Evolutionary conservation across 345 rosid genomes (phyloP).

Genomic region (Murraya paniculata): DNA sequence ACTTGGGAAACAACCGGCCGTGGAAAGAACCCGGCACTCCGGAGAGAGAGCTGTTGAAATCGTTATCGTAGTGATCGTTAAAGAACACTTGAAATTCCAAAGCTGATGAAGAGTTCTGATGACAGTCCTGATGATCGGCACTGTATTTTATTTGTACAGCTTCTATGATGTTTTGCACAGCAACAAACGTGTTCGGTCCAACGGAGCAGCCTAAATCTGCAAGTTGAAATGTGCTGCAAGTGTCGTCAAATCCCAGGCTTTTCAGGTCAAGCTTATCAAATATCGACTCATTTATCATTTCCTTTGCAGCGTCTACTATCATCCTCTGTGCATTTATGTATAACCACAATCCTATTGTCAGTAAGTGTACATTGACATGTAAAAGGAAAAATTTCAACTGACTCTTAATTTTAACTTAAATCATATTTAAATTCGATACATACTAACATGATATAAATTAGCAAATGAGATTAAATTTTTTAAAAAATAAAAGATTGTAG

Average conservation of each 20-base stretch:
- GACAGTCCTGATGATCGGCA: background rate
- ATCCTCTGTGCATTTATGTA: background rate
- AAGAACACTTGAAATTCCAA: background rate
- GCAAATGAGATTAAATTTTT: too few species aligned
- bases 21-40: constrained; percentile 1
- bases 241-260: background rate
- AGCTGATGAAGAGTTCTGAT: background rate
- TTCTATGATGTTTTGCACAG: background rate
- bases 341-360: background rate
- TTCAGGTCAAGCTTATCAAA: constrained; percentile 18
- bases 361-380: too few species aligned
- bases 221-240: constrained; percentile 3
- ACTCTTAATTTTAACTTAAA: too few species aligned
- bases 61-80: background rate
- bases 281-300: constrained; percentile 14
- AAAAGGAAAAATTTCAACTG: too few species aligned
- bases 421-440: too few species aligned
- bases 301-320: constrained; percentile 3
- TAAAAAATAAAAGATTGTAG: too few species aligned
- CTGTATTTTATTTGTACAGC: background rate
- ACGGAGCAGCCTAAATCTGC: background rate
- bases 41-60: background rate
- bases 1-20: background rate
- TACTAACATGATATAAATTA: too few species aligned
- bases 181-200: background rate